phyloP scores from a whole-genome alignment of 1,284 basidiomycete species.

The Cutaneotrichosporon mucoides region DNA sequence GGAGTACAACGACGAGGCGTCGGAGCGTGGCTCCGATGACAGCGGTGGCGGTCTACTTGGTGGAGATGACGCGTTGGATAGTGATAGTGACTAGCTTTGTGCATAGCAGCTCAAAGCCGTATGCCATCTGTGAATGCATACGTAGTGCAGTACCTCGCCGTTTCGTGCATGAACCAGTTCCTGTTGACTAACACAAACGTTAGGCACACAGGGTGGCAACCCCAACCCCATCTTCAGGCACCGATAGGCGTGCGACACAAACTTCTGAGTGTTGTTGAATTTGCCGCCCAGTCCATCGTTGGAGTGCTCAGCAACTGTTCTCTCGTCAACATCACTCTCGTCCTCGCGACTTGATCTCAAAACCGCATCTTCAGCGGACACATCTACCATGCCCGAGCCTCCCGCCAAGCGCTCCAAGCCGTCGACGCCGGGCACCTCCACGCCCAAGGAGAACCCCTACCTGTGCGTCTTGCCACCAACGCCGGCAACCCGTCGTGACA shows the following conservation, averaged over 20 bases:
- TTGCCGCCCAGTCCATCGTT: not conserved
- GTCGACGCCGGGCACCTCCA: constrained; percentile 17
- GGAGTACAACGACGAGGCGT: not conserved
- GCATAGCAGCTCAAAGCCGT: no score
- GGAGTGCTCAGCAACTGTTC: not conserved
- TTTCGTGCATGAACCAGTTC: no score
- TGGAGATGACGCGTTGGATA: not conserved
- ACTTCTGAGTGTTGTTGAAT: not conserved
- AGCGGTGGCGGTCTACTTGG: not conserved
- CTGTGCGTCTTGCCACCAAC: constrained; percentile 19
- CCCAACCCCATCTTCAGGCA: not conserved
- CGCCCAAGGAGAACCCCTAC: constrained; percentile 41
- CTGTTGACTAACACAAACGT: no score
- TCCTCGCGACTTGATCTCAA: not conserved
- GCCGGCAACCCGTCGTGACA: not conserved
- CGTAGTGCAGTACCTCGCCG: not conserved
- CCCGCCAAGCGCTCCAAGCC: constrained; percentile 42
- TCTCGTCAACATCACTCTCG: not conserved
- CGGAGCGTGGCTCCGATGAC: not conserved
- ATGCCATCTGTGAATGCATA: not conserved
- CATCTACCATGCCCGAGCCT: constrained; percentile 29
- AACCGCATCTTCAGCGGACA: not conserved
- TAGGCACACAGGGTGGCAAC: constrained; percentile 4
- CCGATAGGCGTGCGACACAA: not conserved
- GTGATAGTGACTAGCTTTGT: not conserved